Base-by-base conservation (phyloP, 2,329 filamentous ascomycete genomes). In the Epichloe sylvatica region DNA sequence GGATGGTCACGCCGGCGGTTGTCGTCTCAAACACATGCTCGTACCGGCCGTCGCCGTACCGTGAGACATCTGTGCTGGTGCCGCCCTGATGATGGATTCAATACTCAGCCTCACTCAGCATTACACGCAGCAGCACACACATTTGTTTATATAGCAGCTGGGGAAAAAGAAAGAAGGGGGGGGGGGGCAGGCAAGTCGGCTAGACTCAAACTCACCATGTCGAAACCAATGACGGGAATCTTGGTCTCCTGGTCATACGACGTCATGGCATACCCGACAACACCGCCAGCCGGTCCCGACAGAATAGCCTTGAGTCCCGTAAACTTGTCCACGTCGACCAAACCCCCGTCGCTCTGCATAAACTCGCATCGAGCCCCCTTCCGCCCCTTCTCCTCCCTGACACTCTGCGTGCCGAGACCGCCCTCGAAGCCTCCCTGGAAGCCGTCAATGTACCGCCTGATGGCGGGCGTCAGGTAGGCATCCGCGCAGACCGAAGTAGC, bases 1-100 rank as follows among this genome's bases (percentile, higher is more conserved):
- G 84, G 11, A 90, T 86, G 1, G 83, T 83, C 1, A 90, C 80
- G 12, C 85, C 86, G 0, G 86, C 85, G 0, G 83, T 88, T 0
- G 83, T 87, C 0, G 83, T 87, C 59, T 88, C 84, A 53, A 89
- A 87, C 0, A 69, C 61, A 44, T 71, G 67, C 30, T 69, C 68
- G 34, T 66, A 66, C 2, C 61, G 60, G 1, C 69, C 68, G 33
- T 53, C 49, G 3, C 61, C 80, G 55, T 84, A 88, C 37, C 84
- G 71, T 25, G 80, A 84, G 8, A 87, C 82, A 59, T 88, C 84
- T 1, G 84, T 88, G 30, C 77, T 82, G 1, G 84, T 88, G n/a
- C 84, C 84, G 8, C 68, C 68, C 52, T 53, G 13, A 9, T n/a
- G 5, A 35, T 41, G 1, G 25, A 30, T 30, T 11, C 25, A 11